Evolutionary conservation across 495 filamentous ascomycete species (phyloP).

Genomic region (Opeltia flavorubescens): DNA sequence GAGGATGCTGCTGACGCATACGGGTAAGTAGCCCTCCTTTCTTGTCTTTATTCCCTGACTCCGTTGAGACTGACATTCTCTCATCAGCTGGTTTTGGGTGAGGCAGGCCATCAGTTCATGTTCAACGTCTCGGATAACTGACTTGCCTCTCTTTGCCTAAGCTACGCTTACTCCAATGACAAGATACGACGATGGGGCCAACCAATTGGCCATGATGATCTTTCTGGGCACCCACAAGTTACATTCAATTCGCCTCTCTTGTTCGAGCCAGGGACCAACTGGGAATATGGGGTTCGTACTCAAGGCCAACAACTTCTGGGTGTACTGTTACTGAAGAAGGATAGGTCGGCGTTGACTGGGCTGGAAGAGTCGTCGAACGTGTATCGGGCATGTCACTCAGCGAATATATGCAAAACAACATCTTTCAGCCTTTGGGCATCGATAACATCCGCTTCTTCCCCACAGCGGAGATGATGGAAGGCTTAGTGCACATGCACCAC

Average conservation of each 20-base stretch:
- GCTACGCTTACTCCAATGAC: slow-evolving; percentile 39
- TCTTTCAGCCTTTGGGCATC: slow-evolving; percentile 42
- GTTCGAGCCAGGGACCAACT: slow-evolving; percentile 42
- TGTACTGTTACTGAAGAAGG: background rate
- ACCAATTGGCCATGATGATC: slow-evolving; percentile 39
- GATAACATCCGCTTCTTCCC: slow-evolving; percentile 41
- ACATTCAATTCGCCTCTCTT: slow-evolving; percentile 31
- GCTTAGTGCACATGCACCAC: slow-evolving; percentile 36
- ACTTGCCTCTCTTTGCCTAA: background rate
- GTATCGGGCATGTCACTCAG: slow-evolving; percentile 34
- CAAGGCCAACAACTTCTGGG: background rate
- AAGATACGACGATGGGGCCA: slow-evolving; percentile 29
- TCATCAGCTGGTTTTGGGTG: slow-evolving; percentile 28
- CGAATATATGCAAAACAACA: slow-evolving; percentile 39
- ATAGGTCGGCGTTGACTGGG: slow-evolving; percentile 46
- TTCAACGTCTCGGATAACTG: background rate
- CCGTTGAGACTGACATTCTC: background rate
- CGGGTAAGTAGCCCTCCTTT: slow-evolving; percentile 25
- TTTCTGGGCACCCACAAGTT: slow-evolving; percentile 30
- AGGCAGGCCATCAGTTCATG: background rate
- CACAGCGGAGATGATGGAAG: slow-evolving; percentile 30
- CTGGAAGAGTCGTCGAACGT: slow-evolving; percentile 40
- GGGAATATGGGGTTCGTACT: slow-evolving; percentile 41
- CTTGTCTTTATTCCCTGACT: background rate
- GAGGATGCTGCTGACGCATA: slow-evolving; percentile 48